Evolutionary conservation across 1,139 yeast species (phyloP), one percentile per base, ranked within the genome.

Genomic region (Hansenula sp.): DNA sequence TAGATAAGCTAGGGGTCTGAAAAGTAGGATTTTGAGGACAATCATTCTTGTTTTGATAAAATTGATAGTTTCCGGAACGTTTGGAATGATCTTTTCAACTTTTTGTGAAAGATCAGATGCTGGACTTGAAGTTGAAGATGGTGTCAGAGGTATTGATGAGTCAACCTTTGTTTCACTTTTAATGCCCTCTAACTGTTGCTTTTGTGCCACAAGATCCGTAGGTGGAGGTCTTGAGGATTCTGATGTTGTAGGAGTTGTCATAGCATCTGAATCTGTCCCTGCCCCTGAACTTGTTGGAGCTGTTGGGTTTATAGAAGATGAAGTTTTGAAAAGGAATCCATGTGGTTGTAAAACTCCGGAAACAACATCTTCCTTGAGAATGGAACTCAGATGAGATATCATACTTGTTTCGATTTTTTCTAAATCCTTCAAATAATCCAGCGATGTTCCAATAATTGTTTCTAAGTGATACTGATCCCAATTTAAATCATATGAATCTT

Each of bases 21-120:
- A 53, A 11, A 55, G 33, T 1, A 51, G 33, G 25, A 53, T 27
- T 25, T 53, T 53, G 33, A 53, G 44, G 0, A 49, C 44, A 13
- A 55, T 49, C 49, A 51, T 47, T 24, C 58, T 45, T 2, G 55
- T 52, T 37, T 48, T 53, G 28, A 53, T 46, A 41, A 52, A 55
- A 4, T 46, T 44, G 17, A 55, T 43, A 1, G 50, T 53, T 30
- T 55, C 59, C 2, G 58, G 52, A 1, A 51, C 36, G 25, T 41
- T 46, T 4, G 46, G 41, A 9, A 9, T 29, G 5, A 17, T 17
- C 30, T 16, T 37, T 30, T 37, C 40, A 10, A n/a, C 19, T 15
- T 21, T 28, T 30, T 37, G 40, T 11, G 40, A 37, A 9, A 47
- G 43, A 10, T 29, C 35, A 6, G 47, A 43, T 27, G 32, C 17